Evolutionary conservation across 345 rosid genomes (phyloP), one percentile per base, ranked within the genome.

Genomic region (Citrus medica): DNA sequence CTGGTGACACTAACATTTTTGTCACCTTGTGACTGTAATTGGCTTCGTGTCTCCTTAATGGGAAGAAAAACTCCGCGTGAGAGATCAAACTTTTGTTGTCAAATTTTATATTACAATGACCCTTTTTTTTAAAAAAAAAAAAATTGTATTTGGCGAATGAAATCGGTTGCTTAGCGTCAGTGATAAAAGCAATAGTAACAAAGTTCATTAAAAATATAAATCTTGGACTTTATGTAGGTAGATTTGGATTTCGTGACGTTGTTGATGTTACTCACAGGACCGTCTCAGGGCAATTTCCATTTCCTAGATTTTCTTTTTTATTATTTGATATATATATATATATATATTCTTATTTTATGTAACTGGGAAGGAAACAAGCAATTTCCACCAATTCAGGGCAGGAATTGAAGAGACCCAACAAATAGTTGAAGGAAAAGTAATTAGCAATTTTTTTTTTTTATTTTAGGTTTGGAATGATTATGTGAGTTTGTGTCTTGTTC

Each of bases 101-200:
- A 27, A 62, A 62, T 62, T 62, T 27, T 12, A 27, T 9, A 4
- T 27, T 62, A 1, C 16, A 27, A 62, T 10, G 51, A 62, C 16
- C 0, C 1, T 5, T 5, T 16, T 30, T 2, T 6, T 33, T 4
- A 4, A 5, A 33, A 33, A 33, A 33, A 33, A 33, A 33, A 33
- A 16, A 53, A 14, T 22, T 46, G 35, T 46, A 4, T 35, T 53
- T 35, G 35, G 48, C 80, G 16, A 81, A 55, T 71, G 40, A 33
- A 58, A 22, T 66, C 25, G 27, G 53, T 81, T 71, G 73, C 83
- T 76, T 76, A 55, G 51, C 12, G 28, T 3, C 9, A 28, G 71
- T 46, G 13, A 19, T 28, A 61, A 71, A 40, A 74, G 76, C 58
- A 74, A 74, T 38, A 60, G 67, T 25, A 74, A 7, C 38, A 27